Conservation (phyloP, 352 stramenopile species). For the Globisporangium polare region DNA sequence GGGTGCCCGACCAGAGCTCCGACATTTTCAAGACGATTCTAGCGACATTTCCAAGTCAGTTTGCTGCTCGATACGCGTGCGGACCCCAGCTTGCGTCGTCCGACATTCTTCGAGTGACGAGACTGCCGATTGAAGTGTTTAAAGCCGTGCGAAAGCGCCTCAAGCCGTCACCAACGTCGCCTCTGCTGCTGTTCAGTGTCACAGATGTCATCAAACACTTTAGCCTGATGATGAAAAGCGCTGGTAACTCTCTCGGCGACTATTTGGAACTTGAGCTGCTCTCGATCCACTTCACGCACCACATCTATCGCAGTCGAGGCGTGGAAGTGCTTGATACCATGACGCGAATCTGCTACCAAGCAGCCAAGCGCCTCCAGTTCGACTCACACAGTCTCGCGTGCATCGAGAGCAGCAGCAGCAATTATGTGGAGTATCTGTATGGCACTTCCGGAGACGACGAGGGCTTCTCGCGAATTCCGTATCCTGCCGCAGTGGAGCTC, state of each 20-base stretch:
- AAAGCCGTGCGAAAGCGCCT: slow-evolving; percentile 18
- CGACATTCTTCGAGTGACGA: slow-evolving; percentile 24
- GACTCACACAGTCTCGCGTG: slow-evolving; percentile 21
- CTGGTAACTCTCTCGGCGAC: slow-evolving; percentile 13
- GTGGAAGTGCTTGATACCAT: not conserved
- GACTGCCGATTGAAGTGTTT: slow-evolving; percentile 47
- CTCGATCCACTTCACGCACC: slow-evolving; percentile 33
- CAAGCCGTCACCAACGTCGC: slow-evolving; percentile 24
- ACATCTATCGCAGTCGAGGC: slow-evolving; percentile 17
- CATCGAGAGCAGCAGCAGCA: slow-evolving; percentile 14
- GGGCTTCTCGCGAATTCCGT: slow-evolving; percentile 32
- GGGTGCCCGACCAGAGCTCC: slow-evolving; percentile 34
- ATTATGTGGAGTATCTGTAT: slow-evolving; percentile 26
- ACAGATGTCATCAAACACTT: slow-evolving; percentile 43
- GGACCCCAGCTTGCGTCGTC: slow-evolving; percentile 9
- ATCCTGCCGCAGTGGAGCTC: slow-evolving; percentile 25
- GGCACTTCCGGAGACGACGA: slow-evolving; percentile 42
- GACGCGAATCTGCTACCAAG: not conserved
- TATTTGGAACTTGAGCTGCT: slow-evolving; percentile 41
- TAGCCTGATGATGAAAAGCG: slow-evolving; percentile 43
- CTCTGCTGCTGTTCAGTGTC: slow-evolving; percentile 41
- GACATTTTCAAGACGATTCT: slow-evolving; percentile 36
- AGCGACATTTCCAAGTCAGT: slow-evolving; percentile 36
- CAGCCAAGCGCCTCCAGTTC: slow-evolving; percentile 40
- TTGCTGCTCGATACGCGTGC: slow-evolving; percentile 21